A percentile compares a stretch with the other conserved stretches of the same genome.
Evolutionary conservation across 768 basidiomycete genomes (phyloP).

Genomic region (Boletellus ananas): DNA sequence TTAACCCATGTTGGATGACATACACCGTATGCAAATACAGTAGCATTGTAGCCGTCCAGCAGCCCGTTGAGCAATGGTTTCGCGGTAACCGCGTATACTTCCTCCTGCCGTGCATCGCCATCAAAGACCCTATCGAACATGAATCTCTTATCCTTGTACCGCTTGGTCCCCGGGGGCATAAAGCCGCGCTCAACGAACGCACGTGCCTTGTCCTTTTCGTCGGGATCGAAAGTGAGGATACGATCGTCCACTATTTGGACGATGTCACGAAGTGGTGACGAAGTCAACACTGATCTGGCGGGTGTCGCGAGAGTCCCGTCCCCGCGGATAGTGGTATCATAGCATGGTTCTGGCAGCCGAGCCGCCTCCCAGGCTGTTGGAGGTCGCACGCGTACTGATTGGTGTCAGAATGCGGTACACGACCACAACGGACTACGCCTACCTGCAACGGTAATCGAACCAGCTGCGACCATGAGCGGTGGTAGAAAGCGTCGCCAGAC

Average conservation of each 20-base stretch:
- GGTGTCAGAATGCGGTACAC: slow-evolving; percentile 9
- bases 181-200: slow-evolving; percentile 85
- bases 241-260: slow-evolving; percentile 92
- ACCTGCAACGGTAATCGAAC: slow-evolving; percentile 88
- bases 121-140: slow-evolving; percentile 95
- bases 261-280: slow-evolving; percentile 66
- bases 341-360: slow-evolving; percentile 72
- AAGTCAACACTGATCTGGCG: slow-evolving; percentile 45
- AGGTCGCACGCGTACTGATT: slow-evolving; percentile 83
- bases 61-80: slow-evolving; percentile 81
- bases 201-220: slow-evolving; percentile 77
- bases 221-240: slow-evolving; percentile 93
- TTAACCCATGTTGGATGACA: slow-evolving; percentile 30
- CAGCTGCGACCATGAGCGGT: slow-evolving; percentile 68
- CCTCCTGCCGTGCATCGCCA: slow-evolving; percentile 74
- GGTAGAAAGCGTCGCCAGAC: slow-evolving; percentile 2
- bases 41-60: slow-evolving; percentile 93
- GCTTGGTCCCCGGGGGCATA: slow-evolving; percentile 80
- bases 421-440: slow-evolving; percentile 9
- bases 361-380: slow-evolving; percentile 82
- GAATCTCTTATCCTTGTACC: slow-evolving; percentile 95
- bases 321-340: slow-evolving; percentile 69
- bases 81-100: slow-evolving; percentile 84
- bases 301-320: slow-evolving; percentile 82
- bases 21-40: slow-evolving; percentile 98